Base-by-base conservation (phyloP, 805 yeast genomes). In the Sugiyamaella qingdaonensis region DNA sequence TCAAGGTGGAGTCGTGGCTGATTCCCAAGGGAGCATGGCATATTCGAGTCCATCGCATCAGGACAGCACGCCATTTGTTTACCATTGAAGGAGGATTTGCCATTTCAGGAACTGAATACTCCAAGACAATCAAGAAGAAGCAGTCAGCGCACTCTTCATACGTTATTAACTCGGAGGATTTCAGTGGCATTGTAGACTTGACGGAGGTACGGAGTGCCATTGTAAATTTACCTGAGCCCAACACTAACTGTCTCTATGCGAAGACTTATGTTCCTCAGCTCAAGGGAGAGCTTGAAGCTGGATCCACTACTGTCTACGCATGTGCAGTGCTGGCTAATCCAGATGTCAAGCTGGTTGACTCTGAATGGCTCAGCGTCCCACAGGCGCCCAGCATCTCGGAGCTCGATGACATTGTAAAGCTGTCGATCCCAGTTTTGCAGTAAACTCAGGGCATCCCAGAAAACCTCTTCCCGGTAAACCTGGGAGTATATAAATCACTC, bases 61-160 rank as follows among this genome's bases (percentile, higher is more conserved):
- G 31, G 33, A 50, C 51, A 27, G 36, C 19, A 9, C 50, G 57
- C 2, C 39, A 39, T 13, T 35, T 49, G 4, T 29, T 31, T 2
- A 39, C 57, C 11, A 35, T 49, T 9, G 61, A 59, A 36, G 60
- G 60, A 4, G 63, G 61, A 2, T 59, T 58, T 51, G 52, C 55
- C 4, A 51, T 54, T 18, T 47, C 49, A 10, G 52, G 43, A 7
- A 14, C 36, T 8, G 51, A 49, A 18, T 27, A 43, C 13, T 49
- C 50, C 21, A 42, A 24, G 46, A 41, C 41, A 2, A 14, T 52
- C 39, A 50, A 27, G 29, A n/a, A 29, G 27, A 49, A 16, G n/a
- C 44, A 14, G 14, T 33, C 35, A 10, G 45, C 10, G 10, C 16
- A 14, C 39, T 13, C 29, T 13, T 16, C 52, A 10, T 48, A 48